Evolutionary conservation across 768 basidiomycete species (phyloP), one percentile per base, ranked within the genome.

Genomic region (Piloderma croceum): DNA sequence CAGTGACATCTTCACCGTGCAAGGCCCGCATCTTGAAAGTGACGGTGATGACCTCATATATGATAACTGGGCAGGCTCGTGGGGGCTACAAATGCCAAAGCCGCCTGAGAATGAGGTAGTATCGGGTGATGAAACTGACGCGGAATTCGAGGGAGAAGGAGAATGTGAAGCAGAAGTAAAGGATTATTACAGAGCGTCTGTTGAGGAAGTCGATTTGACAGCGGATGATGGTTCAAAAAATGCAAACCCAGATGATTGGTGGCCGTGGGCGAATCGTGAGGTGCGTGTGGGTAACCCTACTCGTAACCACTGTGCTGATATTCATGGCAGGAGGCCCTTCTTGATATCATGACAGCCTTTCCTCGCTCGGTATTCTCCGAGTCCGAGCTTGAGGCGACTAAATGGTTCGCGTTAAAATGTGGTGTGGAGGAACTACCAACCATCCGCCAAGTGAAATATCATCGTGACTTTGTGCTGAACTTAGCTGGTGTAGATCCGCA

Each of bases 151-250:
- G n/a, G n/a, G n/a, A n/a, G n/a, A n/a, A n/a, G n/a, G n/a, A n/a
- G n/a, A n/a, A n/a, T n/a, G n/a, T n/a, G n/a, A n/a, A n/a, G n/a
- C n/a, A n/a, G n/a, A n/a, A n/a, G n/a, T n/a, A n/a, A n/a, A n/a
- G n/a, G n/a, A n/a, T n/a, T n/a, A n/a, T n/a, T n/a, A n/a, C n/a
- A n/a, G n/a, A 76, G 80, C 68, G 68, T 81, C 76, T 70, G 74
- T 70, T 72, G 73, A 73, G 78, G 73, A 67, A 82, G 76, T 77
- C 64, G 77, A 79, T 80, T 75, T 76, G 80, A 79, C 80, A 79
- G 78, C 80, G 82, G 81, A 81, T 84, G 80, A 82, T 81, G 79
- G 81, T 83, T n/a, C n/a, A n/a, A n/a, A n/a, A n/a, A n/a, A n/a
- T n/a, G n/a, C n/a, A n/a, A n/a, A n/a, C n/a, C n/a, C n/a, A n/a